A percentile compares a stretch with the other conserved stretches of the same genome.
phyloP scores from a whole-genome alignment of 2,329 filamentous ascomycete genomes.

The Drechslerella coelobrocha region DNA sequence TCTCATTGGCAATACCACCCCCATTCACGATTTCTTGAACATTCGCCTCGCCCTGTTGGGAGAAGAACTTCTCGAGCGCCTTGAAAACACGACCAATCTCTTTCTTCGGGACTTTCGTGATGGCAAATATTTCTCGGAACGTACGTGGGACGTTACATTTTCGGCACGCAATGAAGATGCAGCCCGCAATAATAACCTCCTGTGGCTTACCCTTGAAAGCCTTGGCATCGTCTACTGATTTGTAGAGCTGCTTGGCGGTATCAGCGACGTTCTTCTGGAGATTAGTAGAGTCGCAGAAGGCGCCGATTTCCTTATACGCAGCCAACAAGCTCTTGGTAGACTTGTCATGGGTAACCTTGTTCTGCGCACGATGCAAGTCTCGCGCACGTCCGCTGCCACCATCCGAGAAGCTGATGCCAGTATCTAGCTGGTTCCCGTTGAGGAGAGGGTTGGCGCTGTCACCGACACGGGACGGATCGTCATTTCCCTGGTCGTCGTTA shows the following conservation, averaged over 20 bases:
- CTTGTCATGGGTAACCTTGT: slow-evolving; percentile 81
- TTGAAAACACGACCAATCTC: slow-evolving; percentile 98
- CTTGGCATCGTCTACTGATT: slow-evolving; percentile 89
- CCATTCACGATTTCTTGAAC: slow-evolving; percentile 62
- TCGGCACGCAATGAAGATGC: slow-evolving; percentile 96
- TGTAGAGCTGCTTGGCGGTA: slow-evolving; percentile 92
- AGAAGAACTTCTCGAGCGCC: slow-evolving; percentile 84
- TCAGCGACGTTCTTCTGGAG: slow-evolving; percentile 82
- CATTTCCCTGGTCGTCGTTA: slow-evolving; percentile 95
- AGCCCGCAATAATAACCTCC: slow-evolving; percentile 91
- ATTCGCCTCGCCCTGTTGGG: slow-evolving; percentile 71
- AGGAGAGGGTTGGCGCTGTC: slow-evolving; percentile 89
- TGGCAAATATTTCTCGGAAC: slow-evolving; percentile 90
- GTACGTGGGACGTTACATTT: slow-evolving; percentile 85
- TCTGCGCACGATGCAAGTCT: slow-evolving; percentile 82
- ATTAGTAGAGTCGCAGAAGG: slow-evolving; percentile 82
- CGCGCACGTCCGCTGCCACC: slow-evolving; percentile 71
- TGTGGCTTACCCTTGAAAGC: slow-evolving; percentile 94
- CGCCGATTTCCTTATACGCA: slow-evolving; percentile 86
- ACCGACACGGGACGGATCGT: slow-evolving; percentile 97
- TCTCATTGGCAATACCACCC: slow-evolving; percentile 59
- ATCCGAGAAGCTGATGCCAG: slow-evolving; percentile 83
- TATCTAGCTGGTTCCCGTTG: slow-evolving; percentile 87
- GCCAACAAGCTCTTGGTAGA: slow-evolving; percentile 78
- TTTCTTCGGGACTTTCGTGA: slow-evolving; percentile 95